phyloP scores from a whole-genome alignment of 768 basidiomycete genomes.

The Dioszegia aurantiaca region DNA sequence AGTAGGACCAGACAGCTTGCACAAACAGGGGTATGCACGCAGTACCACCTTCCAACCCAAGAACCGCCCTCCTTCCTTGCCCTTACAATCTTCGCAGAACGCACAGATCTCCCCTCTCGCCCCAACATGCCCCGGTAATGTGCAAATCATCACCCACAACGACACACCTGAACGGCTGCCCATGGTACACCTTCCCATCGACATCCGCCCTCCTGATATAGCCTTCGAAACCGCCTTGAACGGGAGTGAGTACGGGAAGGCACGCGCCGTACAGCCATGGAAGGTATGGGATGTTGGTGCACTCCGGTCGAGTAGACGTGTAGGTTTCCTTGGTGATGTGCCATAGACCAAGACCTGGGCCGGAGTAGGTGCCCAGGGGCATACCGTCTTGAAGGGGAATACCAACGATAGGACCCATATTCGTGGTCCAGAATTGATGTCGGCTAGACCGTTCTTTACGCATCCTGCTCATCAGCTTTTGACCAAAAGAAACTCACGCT shows the following conservation, averaged over 20 bases:
- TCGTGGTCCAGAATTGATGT: neutral
- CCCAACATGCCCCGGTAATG: neutral
- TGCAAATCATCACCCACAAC: neutral
- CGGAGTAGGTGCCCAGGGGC: neutral
- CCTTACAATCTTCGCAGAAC: neutral
- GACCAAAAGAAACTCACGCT: neutral
- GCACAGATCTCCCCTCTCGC: neutral
- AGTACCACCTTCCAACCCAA: too few species aligned
- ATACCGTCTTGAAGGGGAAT: neutral
- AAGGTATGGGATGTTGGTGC: slow-evolving; percentile 2
- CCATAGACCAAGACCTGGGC: neutral
- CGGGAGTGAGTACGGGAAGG: neutral
- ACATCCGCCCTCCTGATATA: neutral
- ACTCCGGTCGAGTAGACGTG: neutral
- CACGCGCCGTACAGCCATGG: slow-evolving; percentile 7
- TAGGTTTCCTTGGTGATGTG: neutral
- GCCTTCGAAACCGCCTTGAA: neutral
- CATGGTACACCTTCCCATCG: slow-evolving; percentile 2
- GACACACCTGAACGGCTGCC: neutral
- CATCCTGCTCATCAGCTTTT: neutral
- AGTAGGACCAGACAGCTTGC: too few species aligned
- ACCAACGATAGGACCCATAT: neutral
- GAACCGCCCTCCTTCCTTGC: too few species aligned
- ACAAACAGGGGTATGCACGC: too few species aligned
- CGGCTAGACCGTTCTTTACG: neutral